Evolutionary conservation across 345 rosid genomes (phyloP), one percentile per base, ranked within the genome.

Genomic region (Brassica cretica): DNA sequence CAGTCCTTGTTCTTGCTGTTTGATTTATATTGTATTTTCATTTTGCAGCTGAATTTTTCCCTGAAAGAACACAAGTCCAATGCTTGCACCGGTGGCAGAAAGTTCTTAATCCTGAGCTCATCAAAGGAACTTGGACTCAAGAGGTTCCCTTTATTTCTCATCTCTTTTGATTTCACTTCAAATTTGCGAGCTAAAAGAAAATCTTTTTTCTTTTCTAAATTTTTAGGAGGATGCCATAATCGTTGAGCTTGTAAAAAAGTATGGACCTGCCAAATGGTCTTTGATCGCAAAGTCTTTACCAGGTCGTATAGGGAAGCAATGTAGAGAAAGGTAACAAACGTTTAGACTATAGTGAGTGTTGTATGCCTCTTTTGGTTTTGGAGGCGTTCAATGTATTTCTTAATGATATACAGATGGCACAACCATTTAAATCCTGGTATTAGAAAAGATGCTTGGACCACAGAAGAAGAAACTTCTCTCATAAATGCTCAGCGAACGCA

Each of bases 41-140:
- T 72, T 11, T 8, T 86, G 86, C 91, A 95, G 98, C 98, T 69
- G 94, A 93, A 60, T 85, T 32, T 83, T 95, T 91, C 71, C 93
- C 94, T 16, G 94, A 88, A 79, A 88, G 98, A 88, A 89, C 96
- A 58, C 98, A 93, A 84, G 98, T 93, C 68, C 99, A 95, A 73
- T 95, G 98, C 83, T 76, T 95, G 83, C 99, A 93, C 83, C 81
- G 99, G 71, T 95, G 99, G 99, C 99, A 95, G 76, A 95, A 95
- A 82, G 98, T 95, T 87, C 91, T 95, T 19, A 90, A 95, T 80
- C 99, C 99, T 1, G 92, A 90, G 19, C 97, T 95, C 85, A 82
- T 92, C 69, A 93, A 95, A 84, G 99, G 99, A 83, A 97, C 97
- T 71, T 95, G 99, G 99, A 90, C 91, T 73, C 91, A 83, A 85